Evolutionary conservation across 2,329 filamentous ascomycete species (phyloP).

Genomic region (Colletotrichum aenigma): DNA sequence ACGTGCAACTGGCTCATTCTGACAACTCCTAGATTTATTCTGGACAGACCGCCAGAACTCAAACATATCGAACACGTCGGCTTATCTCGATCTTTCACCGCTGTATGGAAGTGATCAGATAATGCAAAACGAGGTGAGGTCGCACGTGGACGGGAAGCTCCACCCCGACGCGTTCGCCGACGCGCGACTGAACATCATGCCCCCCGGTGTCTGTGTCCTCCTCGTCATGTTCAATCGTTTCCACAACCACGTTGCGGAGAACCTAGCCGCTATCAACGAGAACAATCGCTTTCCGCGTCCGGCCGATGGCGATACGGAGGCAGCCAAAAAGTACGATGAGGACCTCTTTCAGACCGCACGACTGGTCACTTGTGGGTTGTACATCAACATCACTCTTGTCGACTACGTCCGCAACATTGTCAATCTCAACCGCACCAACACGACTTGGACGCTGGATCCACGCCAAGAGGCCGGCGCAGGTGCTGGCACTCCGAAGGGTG

Average conservation of each 20-base stretch:
- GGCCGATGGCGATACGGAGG: constrained; percentile 49
- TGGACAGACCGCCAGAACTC: constrained; percentile 68
- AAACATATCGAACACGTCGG: constrained; percentile 69
- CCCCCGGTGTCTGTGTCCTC: constrained; percentile 73
- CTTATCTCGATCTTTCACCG: constrained; percentile 74
- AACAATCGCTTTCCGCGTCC: constrained; percentile 77
- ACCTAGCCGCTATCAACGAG: constrained; percentile 87
- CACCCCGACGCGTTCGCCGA: constrained; percentile 78
- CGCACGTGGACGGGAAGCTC: constrained; percentile 72
- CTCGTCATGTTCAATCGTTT: constrained; percentile 83
- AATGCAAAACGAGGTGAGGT: constrained; percentile 70
- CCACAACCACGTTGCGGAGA: constrained; percentile 84
- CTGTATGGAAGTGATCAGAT: constrained; percentile 73
- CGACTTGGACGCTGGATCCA: constrained; percentile 74
- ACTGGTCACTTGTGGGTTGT: constrained; percentile 75
- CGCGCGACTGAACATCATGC: constrained; percentile 71
- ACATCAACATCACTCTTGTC: constrained; percentile 78
- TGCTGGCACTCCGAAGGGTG: constrained; percentile 57
- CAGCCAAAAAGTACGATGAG: constrained; percentile 74
- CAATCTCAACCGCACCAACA: constrained; percentile 72
- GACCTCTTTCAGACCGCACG: constrained; percentile 81
- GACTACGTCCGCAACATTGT: constrained; percentile 83
- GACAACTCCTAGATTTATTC: constrained; percentile 60
- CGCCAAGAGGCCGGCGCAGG: constrained; percentile 68
- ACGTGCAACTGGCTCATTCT: not conserved